phyloP scores from a whole-genome alignment of 345 rosid genomes.

The Iberis pinnata region DNA sequence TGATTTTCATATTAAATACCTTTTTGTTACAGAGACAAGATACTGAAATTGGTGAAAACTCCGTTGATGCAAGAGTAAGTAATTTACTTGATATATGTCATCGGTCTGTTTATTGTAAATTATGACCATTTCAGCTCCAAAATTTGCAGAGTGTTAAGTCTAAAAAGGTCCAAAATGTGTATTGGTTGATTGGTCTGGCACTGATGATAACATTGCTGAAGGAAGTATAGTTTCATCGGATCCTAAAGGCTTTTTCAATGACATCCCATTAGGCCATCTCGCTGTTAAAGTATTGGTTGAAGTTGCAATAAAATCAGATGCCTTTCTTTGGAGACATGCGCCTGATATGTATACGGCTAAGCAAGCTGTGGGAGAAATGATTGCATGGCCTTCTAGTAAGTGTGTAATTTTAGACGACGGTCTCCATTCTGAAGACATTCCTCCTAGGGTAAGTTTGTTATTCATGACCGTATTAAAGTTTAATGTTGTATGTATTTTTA shows the following conservation, averaged over 20 bases:
- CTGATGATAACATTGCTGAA: not conserved
- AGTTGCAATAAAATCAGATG: not conserved
- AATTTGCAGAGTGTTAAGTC: not conserved
- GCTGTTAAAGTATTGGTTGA: not conserved
- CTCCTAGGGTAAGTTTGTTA: not conserved
- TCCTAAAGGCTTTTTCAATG: not conserved
- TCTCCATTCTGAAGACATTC: not conserved
- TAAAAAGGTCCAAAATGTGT: not conserved
- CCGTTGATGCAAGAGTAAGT: not conserved
- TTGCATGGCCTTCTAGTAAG: not conserved
- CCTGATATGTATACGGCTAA: not conserved
- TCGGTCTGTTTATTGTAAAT: too few relatives aligned
- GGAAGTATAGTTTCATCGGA: not conserved
- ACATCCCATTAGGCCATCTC: not conserved
- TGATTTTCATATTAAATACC: not conserved
- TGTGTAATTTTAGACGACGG: not conserved
- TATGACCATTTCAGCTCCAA: too few relatives aligned
- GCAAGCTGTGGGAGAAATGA: not conserved
- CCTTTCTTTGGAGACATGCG: not conserved
- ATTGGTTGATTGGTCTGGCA: not conserved
- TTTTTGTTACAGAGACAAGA: too few relatives aligned
- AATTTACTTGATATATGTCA: not conserved
- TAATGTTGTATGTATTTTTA: too few relatives aligned
- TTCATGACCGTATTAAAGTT: not conserved
- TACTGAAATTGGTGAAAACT: slow-evolving; percentile 5